Evolutionary conservation across 225 moss, liverwort and hornwort species (phyloP), one percentile per base, ranked within the genome.

Genomic region (Sphagnum tenellum): DNA sequence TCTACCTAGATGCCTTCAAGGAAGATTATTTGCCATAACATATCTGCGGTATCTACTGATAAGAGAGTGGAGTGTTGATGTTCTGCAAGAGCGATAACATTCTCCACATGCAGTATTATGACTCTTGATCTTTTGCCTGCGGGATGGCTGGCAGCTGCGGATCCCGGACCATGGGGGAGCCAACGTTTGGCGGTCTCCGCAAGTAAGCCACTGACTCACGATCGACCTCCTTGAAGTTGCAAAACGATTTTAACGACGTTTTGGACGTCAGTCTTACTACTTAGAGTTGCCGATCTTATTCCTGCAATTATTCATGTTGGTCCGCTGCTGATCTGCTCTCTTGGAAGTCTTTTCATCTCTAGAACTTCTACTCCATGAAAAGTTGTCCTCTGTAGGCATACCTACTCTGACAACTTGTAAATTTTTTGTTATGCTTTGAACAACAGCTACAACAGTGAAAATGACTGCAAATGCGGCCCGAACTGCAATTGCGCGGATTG

Each of bases 391-490:
- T 29, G 29, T 29, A 29, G 29, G 29, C 29, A 29, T 29, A 29
- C 29, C 29, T 29, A 29, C 46, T 61, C 61, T 47, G 2, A 45
- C 3, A 7, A 9, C 3, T 8, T 12, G 29, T 29, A 29, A 0
- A 4, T 47, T 2, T 61, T 10, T 8, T 45, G 4, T 5, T 55
- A 46, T 45, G 57, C 45, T 61, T 12, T 50, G 65, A 50, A 45
- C 29, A 29, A 29, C 82, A 82, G 82, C 57, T 78, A 73, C 76
- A 73, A 73, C 12, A 47, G 49, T 64, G 80, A 81, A 77, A 71
- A 69, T 52, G 77, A 81, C 70, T 81, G 81, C 70, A 75, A 84
- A 63, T 84, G 81, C 44, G 84, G 84, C 66, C 67, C 77, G 11
- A 72, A 51, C 73, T 84, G 81, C 81, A 68, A 66, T 63, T 84